A percentile compares a stretch with the other conserved stretches of the same genome.
Conservation (phyloP, 2,329 filamentous ascomycete genomes). For the Aspergillus persii region DNA sequence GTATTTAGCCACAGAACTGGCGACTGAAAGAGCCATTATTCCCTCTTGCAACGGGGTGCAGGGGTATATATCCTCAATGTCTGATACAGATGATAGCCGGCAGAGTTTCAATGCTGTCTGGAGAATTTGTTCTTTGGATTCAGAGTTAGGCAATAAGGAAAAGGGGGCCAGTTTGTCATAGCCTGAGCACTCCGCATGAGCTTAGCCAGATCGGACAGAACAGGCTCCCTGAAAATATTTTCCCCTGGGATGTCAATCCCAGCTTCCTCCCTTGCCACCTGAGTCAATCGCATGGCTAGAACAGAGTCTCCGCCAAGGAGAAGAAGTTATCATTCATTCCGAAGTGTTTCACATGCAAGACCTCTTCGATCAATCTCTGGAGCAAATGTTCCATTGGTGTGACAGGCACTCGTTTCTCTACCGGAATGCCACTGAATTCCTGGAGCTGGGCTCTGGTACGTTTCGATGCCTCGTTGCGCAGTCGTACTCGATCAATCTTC, state of each 20-base stretch:
- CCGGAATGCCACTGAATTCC: background rate
- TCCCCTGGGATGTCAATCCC: background rate
- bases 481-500: background rate
- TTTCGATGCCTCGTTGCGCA: background rate
- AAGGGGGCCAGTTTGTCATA: background rate
- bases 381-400: background rate
- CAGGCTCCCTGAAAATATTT: background rate
- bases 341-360: background rate
- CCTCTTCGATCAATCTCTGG: background rate
- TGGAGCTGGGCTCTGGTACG: background rate
- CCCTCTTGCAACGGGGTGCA: background rate
- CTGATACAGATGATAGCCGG: background rate
- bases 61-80: background rate
- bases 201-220: background rate
- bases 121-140: background rate
- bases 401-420: background rate
- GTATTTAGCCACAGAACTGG: background rate
- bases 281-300: conserved; percentile 19
- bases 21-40: background rate
- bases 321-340: conserved; percentile 28
- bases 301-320: conserved; percentile 31
- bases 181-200: background rate
- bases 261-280: background rate
- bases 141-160: background rate
- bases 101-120: background rate